Conservation (phyloP, 768 basidiomycete species). For the Cubamyces lactineus region DNA sequence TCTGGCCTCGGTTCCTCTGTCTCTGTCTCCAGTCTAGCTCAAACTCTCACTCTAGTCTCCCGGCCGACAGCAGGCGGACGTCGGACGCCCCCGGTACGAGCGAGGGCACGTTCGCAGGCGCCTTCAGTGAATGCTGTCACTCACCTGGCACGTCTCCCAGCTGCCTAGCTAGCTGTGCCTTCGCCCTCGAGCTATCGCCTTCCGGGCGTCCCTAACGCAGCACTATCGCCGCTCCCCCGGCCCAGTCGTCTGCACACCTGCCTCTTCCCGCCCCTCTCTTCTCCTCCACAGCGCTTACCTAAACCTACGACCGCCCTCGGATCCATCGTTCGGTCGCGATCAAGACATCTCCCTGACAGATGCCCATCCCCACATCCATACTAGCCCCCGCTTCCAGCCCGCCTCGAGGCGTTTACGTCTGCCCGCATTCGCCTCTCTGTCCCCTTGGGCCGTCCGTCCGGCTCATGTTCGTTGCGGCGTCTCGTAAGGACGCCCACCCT, state of each 20-base stretch:
- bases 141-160: too few species aligned
- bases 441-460: too few species aligned
- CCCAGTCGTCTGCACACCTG: conserved; percentile 5
- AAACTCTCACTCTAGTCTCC: too few species aligned
- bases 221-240: conserved; percentile 18
- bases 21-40: too few species aligned
- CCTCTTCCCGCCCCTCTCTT: neutral
- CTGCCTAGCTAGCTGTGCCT: too few species aligned
- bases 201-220: conserved; percentile 11
- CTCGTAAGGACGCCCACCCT: too few species aligned
- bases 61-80: conserved; percentile 3
- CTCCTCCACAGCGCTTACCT: conserved; percentile 29
- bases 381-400: neutral
- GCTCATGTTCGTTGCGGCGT: too few species aligned
- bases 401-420: neutral
- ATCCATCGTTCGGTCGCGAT: conserved; percentile 25
- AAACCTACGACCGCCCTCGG: conserved; percentile 28
- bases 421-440: too few species aligned
- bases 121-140: too few species aligned
- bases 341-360: conserved; percentile 22
- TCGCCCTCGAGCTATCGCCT: conserved; percentile 8
- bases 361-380: conserved; percentile 10
- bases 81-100: too few species aligned
- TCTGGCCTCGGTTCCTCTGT: too few species aligned
- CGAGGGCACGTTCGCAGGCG: too few species aligned